phyloP scores from a whole-genome alignment of 2,329 filamentous ascomycete species.

The Beauveria rudraprayagi region DNA sequence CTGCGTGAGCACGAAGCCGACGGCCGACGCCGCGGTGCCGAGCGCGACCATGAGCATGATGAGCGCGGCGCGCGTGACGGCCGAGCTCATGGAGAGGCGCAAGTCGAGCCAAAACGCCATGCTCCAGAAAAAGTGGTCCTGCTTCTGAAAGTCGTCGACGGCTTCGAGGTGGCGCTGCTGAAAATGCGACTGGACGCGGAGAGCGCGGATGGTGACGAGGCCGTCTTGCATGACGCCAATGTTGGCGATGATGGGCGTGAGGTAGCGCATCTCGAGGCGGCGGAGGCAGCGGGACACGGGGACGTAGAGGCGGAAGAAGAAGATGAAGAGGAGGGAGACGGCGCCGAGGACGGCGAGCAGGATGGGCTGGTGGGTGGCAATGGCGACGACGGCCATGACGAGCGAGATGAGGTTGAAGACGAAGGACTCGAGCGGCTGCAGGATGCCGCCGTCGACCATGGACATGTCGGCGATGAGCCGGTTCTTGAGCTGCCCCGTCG shows the following conservation, averaged over 20 bases:
- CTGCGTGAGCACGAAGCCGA: constrained; percentile 71
- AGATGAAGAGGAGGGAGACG: constrained; percentile 61
- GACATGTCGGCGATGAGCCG: constrained; percentile 84
- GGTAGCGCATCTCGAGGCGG: constrained; percentile 79
- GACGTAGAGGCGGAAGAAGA: constrained; percentile 69
- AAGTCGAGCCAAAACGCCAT: constrained; percentile 79
- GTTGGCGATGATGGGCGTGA: constrained; percentile 85
- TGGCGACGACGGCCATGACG: constrained; percentile 65
- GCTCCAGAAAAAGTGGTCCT: constrained; percentile 94
- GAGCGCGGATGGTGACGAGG: constrained; percentile 77
- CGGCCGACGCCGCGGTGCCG: constrained; percentile 66
- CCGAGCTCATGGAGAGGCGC: constrained; percentile 56
- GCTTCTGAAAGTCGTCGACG: constrained; percentile 83
- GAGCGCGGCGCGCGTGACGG: constrained; percentile 63
- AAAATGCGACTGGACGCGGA: constrained; percentile 70
- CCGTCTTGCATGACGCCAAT: constrained; percentile 84
- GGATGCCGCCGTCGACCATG: constrained; percentile 81
- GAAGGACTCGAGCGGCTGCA: constrained; percentile 62
- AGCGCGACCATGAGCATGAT: constrained; percentile 68
- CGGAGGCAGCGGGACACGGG: constrained; percentile 77
- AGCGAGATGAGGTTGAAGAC: constrained; percentile 65
- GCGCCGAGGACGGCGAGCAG: constrained; percentile 66
- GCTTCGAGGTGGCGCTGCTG: constrained; percentile 72
- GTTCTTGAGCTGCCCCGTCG: constrained; percentile 86
- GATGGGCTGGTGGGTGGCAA: constrained; percentile 67